phyloP scores from a whole-genome alignment of 371 early-diverging fungal species.

The Mucor ambiguus region DNA sequence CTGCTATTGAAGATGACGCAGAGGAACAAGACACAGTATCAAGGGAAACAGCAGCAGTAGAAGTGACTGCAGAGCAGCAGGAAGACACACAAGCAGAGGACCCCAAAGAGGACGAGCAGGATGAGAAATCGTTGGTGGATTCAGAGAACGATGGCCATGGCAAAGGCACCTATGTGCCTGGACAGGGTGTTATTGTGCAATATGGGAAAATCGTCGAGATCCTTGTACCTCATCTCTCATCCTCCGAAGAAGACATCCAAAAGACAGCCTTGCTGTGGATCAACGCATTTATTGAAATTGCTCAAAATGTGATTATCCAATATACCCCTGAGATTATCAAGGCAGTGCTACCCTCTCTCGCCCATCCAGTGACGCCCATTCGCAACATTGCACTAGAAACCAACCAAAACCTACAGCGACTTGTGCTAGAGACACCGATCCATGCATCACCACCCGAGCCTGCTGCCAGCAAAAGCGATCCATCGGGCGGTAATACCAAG shows the following conservation, averaged over 20 bases:
- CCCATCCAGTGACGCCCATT: slow-evolving; percentile 73
- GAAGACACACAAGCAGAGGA: not conserved
- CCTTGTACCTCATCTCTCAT: slow-evolving; percentile 78
- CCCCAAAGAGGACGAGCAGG: not conserved
- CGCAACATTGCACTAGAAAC: slow-evolving; percentile 72
- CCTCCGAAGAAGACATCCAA: slow-evolving; percentile 86
- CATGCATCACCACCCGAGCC: slow-evolving; percentile 23
- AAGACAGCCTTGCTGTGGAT: slow-evolving; percentile 87
- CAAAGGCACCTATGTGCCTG: slow-evolving; percentile 66
- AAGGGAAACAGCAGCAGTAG: not conserved
- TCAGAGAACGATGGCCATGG: slow-evolving; percentile 50
- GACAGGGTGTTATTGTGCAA: slow-evolving; percentile 76
- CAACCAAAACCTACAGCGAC: slow-evolving; percentile 70
- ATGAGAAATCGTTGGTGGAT: not conserved
- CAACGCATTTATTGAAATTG: slow-evolving; percentile 79
- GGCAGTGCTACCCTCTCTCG: slow-evolving; percentile 79
- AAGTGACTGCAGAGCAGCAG: no score
- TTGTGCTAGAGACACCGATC: slow-evolving; percentile 64
- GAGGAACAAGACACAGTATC: not conserved
- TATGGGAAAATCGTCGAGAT: slow-evolving; percentile 81
- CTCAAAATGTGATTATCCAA: slow-evolving; percentile 75
- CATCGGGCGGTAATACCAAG: slow-evolving; percentile 18
- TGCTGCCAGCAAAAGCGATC: slow-evolving; percentile 30
- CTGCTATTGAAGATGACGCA: not conserved
- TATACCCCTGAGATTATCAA: slow-evolving; percentile 76